Percentiles rank a stretch among this genome's conserved stretches.
Evolutionary conservation across 1,139 yeast genomes (phyloP).

Genomic region (Yamadazyma conglobata): DNA sequence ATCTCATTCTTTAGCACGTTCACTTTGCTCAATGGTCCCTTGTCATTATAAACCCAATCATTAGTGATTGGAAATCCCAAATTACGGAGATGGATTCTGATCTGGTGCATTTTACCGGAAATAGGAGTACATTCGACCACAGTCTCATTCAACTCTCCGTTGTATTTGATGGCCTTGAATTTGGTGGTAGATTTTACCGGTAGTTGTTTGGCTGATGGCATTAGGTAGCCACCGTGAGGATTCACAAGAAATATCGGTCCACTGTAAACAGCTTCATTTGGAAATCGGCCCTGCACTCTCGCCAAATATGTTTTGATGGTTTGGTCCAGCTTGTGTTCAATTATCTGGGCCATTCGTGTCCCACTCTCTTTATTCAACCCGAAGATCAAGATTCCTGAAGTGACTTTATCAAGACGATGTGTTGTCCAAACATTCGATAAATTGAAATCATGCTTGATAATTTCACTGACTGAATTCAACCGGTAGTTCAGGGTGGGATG

Average conservation of each 20-base stretch:
- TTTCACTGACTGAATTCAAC: constrained; percentile 60
- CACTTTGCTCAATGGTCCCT: constrained; percentile 10
- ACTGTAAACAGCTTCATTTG: constrained; percentile 24
- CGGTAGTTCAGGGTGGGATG: constrained; percentile 73
- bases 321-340: constrained; percentile 24
- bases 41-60: constrained; percentile 53
- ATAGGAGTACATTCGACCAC: constrained; percentile 63
- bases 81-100: constrained; percentile 66
- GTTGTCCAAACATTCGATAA: constrained; percentile 49
- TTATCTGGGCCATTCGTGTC: constrained; percentile 39
- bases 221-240: constrained; percentile 34
- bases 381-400: constrained; percentile 68
- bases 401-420: constrained; percentile 68
- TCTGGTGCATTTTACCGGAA: constrained; percentile 79
- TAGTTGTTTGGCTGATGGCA: constrained; percentile 27
- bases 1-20: constrained; percentile 21
- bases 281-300: constrained; percentile 59
- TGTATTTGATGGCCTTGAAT: constrained; percentile 26
- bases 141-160: constrained; percentile 37
- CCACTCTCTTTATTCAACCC: constrained; percentile 50
- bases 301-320: constrained; percentile 56
- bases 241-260: constrained; percentile 39
- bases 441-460: constrained; percentile 40
- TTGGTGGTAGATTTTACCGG: constrained; percentile 33
- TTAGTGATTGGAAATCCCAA: constrained; percentile 67